Base-by-base conservation (phyloP, 2,329 filamentous ascomycete species). In the Microdochium bolleyi region DNA sequence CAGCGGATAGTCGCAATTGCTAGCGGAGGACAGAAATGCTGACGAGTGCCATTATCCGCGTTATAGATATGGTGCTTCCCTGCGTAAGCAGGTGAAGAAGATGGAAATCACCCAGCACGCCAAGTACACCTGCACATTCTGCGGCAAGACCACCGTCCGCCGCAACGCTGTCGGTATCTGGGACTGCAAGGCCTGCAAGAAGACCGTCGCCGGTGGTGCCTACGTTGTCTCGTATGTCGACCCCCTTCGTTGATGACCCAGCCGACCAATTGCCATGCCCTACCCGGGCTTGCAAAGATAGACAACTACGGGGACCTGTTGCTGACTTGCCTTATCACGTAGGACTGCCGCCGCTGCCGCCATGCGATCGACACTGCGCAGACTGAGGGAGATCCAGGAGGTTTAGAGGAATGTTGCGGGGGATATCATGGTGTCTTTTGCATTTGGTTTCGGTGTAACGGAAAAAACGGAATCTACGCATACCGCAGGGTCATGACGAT, bases 41-140 rank as follows among this genome's bases (percentile, higher is more conserved):
- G 41, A 48, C 59, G 57, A 48, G 58, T 49, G 48, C 56, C 56
- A 54, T 48, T 60, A 56, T 53, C 30, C 41, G 54, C 52, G 57
- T 55, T 51, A 62, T 66, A 92, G 90, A 84, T 95, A 95, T 79
- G 94, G 92, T 92, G 92, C 94, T 74, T 97, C 94, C 70, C 90
- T 97, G 78, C 90, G 92, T 80, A 97, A 97, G 85, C 92, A 91
- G 76, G 87, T 94, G 73, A 97, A 97, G 90, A 96, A 96, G 89
- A 96, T 96, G 88, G 94, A 97, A 87, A 89, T 97, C 76, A 89
- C 89, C 70, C 94, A 97, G 79, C 94, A 99, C 83, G 90, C 91
- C 80, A 88, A 88, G 75, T 97, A 96, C 72, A 85, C 86, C 72
- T 97, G 92, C 86, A 92, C 92, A 63, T 99, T 97, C 88, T 96